Percentiles rank a stretch among this genome's conserved stretches.
Conservation (phyloP, 805 yeast genomes). For the Saccharomycopsis schoenii region DNA sequence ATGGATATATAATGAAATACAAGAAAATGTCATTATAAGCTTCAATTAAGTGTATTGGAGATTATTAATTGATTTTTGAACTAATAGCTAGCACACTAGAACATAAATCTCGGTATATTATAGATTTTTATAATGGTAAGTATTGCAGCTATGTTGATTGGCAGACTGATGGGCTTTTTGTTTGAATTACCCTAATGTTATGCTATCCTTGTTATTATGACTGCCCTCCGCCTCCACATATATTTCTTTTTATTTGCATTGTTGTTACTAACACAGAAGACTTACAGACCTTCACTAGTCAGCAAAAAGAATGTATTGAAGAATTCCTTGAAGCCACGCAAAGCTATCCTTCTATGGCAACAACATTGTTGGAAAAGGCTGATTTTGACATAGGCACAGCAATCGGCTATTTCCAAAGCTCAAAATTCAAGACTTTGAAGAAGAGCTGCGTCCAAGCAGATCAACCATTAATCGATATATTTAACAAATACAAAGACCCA, state of each 20-base stretch:
- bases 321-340: neutral
- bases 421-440: neutral
- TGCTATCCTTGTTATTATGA: neutral
- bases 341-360: neutral
- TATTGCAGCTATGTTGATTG: neutral
- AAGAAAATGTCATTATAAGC: too few relatives aligned
- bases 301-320: neutral
- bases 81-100: too few relatives aligned
- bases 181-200: too few relatives aligned
- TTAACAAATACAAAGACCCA: conserved; percentile 7
- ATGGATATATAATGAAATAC: too few relatives aligned
- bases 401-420: neutral
- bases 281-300: neutral
- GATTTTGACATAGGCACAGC: conserved; percentile 1
- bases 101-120: too few relatives aligned
- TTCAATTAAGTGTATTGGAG: too few relatives aligned
- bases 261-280: neutral
- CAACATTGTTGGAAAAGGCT: neutral
- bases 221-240: neutral
- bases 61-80: too few relatives aligned
- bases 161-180: too few relatives aligned
- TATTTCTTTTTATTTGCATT: neutral
- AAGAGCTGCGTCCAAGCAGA: neutral
- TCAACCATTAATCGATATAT: conserved; percentile 2
- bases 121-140: neutral